Evolutionary conservation across 345 rosid genomes (phyloP), one percentile per base, ranked within the genome.

Genomic region (Diplotaxis tenuifolia): DNA sequence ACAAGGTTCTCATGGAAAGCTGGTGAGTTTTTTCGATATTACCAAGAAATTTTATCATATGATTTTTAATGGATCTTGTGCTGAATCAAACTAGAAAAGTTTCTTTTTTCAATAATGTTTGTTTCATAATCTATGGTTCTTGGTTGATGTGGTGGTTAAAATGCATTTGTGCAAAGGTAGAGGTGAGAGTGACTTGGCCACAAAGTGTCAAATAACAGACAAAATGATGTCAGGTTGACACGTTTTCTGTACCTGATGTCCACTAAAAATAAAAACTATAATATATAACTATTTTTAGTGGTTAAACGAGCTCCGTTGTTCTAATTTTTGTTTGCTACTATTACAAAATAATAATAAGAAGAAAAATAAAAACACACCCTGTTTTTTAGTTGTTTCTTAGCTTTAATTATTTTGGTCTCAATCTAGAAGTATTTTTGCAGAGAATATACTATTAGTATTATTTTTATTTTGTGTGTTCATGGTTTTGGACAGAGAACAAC

Each of bases 1-100:
- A 91, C 64, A 91, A 91, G 74, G 84, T 93, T 31, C 89, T 88
- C 74, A 89, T 93, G 98, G 98, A 93, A 74, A 91, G 97, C 84
- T 93, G 97, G 98, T 93, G 77, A 52, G 62, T 20, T n/a, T 70
- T 61, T 50, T 25, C 4, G 20, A 23, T 59, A 7, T n/a, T 2
- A 8, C 53, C 25, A 11, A 8, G 4, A 21, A 31, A 29, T 15
- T 31, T 16, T 6, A 18, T n/a, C 7, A 2, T 28, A 57, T 58
- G 34, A 58, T 1, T 57, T 3, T 42, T 4, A n/a, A 42, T 68
- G 15, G 59, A 70, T 70, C 38, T 54, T 74, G 18, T 45, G 67
- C 28, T 27, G 23, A 10, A 58, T 47, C 7, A 16, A 11, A 7
- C 34, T 57, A 7, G 52, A 27, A 16, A 23, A 7, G 9, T 6